Base-by-base conservation (phyloP, 805 yeast species). In the Schizosaccharomyces cryophilus region DNA sequence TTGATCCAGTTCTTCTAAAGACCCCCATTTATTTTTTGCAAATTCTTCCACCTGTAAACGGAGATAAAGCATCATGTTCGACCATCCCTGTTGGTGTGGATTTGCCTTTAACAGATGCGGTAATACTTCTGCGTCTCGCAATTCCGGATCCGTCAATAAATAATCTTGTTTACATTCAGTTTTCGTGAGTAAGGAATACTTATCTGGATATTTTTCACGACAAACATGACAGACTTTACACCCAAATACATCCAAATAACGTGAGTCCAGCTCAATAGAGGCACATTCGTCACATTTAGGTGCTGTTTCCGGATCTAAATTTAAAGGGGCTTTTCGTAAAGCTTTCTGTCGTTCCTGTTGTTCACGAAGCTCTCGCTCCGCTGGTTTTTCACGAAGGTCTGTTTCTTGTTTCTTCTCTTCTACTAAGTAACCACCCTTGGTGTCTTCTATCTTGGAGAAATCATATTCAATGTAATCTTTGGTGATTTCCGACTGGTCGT, bases 141-240 rank as follows among this genome's bases (percentile, higher is more conserved):
- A 75, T 69, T 93, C 98, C 0, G 96, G 93, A 59, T 93, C 98
- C 0, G 99, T 93, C 35, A 93, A 70, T 54, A 93, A 77, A 69
- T 93, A 93, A 72, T 93, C 99, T 66, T 85, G 90, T 51, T 82
- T 79, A 70, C 96, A 88, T 71, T 93, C 99, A 0, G 99, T 93
- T 72, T 93, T 93, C 6, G 99, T 93, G 60, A 93, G 72, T 24
- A 93, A 71, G 0, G 97, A 80, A 69, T 90, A 93, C 67, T 93
- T 93, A 48, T 93, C 95, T 0, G 96, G 95, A 26, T 73, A 72
- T 62, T 77, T 76, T 66, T 80, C 80, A 42, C 80, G 81, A 70
- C 98, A 93, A 60, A 77, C 74, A 60, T 83, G 79, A 70, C 99
- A 93, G 7, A 89, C 96, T 15, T 86, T 75, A 35, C 83, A 73